These are phyloP conservation scores for Phyllosticta citriasiana DNA, from an alignment of 2,329 filamentous ascomycete species.

Conservation along the genomic window DNA sequence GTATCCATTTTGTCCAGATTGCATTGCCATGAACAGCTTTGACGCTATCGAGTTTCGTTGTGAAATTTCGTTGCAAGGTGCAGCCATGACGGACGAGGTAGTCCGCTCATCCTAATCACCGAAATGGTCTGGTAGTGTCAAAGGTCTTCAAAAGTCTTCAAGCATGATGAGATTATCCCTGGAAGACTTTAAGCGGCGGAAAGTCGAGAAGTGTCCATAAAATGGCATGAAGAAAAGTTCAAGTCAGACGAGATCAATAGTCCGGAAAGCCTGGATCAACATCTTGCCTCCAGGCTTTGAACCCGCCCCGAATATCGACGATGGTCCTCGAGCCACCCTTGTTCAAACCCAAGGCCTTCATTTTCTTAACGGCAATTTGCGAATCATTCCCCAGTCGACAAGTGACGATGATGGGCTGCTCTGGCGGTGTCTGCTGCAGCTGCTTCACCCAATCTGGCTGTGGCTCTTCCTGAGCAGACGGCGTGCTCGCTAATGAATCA, in stretches of 20 bases:
- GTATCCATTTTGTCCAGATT: too few species aligned
- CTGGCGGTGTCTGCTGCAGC: conserved; percentile 19
- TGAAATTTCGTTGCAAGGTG: too few species aligned
- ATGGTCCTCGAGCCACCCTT: conserved; percentile 45
- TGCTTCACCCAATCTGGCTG: conserved; percentile 21
- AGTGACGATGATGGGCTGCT: conserved; percentile 57
- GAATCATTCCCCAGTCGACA: conserved; percentile 73
- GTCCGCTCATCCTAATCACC: too few species aligned
- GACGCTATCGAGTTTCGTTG: too few species aligned
- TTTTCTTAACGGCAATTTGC: conserved; percentile 55
- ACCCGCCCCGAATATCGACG: conserved; percentile 61
- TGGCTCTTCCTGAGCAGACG: conserved; percentile 3
- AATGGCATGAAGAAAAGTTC: too few species aligned
- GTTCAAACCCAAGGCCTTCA: conserved; percentile 51
- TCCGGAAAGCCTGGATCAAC: conserved; percentile 53
- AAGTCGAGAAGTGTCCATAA: too few species aligned
- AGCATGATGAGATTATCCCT: too few species aligned
- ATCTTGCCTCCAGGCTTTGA: conserved; percentile 60
- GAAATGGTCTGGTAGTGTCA: too few species aligned
- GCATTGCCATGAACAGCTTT: too few species aligned
- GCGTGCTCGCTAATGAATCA: neutral
- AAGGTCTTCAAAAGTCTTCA: too few species aligned
- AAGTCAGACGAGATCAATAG: conserved; percentile 32
- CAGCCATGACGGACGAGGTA: too few species aligned
- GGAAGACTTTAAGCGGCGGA: too few species aligned